Evolutionary conservation across 2,329 filamentous ascomycete genomes (phyloP), one percentile per base, ranked within the genome.

Genomic region (Massarina eburnea): DNA sequence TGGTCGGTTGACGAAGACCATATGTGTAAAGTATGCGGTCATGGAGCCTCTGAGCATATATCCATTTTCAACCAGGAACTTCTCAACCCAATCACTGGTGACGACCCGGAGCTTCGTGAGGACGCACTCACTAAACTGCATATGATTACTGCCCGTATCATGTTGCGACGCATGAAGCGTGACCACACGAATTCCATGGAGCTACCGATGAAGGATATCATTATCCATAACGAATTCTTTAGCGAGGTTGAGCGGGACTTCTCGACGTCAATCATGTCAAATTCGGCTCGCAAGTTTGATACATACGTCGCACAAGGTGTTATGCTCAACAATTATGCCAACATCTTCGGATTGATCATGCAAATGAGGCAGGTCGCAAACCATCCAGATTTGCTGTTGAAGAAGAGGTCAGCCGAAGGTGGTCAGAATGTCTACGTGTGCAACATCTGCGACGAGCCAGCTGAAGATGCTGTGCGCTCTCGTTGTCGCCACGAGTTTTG

Each of bases 291-390:
- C 50, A 85, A 91, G 59, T 99, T 97, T 57, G 89, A 97, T 64
- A 97, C 91, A 0, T 99, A 97, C 57, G 94, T 97, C 29, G 87
- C 90, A 15, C 89, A 91, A 53, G 91, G 91, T 74, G 92, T 97
- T 17, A 83, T 99, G 71, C 80, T 99, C 41, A 79, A 97, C 77
- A 69, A 69, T 67, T 97, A 97, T 59, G 94, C 94, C 74, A 99
- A 99, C 68, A 97, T 99, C 55, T 99, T 99, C 62, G 92, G 91
- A 64, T 80, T 99, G 44, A 96, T 99, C 64, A 97, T 97, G 90
- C 91, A 96, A 71, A 97, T 99, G 92, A 87, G 94, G 44, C 94
- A 99, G 73, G 89, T 96, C 20, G 91, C 94, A 7, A 94, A 99
- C 57, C 94, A 99, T 66, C 94, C 94, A 0, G 94, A 99, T 72